Evolutionary conservation across 1,284 basidiomycete genomes (phyloP).

Genomic region (Polyporus tsugae): DNA sequence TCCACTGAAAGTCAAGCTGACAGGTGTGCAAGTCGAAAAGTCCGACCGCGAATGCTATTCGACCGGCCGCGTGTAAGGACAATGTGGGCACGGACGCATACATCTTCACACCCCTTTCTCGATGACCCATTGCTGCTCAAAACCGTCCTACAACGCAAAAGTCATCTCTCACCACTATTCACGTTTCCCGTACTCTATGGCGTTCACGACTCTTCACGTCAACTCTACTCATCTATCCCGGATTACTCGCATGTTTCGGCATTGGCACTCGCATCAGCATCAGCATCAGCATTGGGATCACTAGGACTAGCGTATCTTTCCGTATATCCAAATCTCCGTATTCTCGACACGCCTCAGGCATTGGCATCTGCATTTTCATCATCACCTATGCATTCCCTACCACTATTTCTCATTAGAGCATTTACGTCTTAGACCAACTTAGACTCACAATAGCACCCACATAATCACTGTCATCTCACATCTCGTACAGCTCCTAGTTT

Average conservation of each 20-base stretch:
- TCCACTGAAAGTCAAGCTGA: not conserved
- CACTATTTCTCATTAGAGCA: not conserved
- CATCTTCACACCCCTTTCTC: not conserved
- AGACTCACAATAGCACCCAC: not conserved
- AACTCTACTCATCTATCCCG: constrained; percentile 1
- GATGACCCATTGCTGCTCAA: not conserved
- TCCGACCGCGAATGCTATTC: not conserved
- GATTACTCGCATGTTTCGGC: constrained; percentile 1
- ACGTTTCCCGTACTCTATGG: not conserved
- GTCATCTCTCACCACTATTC: not conserved
- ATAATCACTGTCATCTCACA: not conserved
- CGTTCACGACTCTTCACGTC: constrained; percentile 2
- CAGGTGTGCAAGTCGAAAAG: constrained; percentile 7
- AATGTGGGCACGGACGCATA: constrained; percentile 22
- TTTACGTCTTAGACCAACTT: not conserved
- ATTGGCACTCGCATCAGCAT: constrained; percentile 19
- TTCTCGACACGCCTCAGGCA: not conserved
- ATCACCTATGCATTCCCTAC: not conserved
- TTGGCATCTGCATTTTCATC: constrained; percentile 6
- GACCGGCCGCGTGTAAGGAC: constrained; percentile 13
- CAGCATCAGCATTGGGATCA: constrained; percentile 13
- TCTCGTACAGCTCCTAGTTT: not conserved
- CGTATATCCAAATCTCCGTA: constrained; percentile 7
- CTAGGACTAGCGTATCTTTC: constrained; percentile 5
- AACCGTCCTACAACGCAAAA: not conserved